These are phyloP conservation scores for Dictyostelium citrinum DNA, from an alignment of 78 protist species.

Conservation along the genomic window DNA sequence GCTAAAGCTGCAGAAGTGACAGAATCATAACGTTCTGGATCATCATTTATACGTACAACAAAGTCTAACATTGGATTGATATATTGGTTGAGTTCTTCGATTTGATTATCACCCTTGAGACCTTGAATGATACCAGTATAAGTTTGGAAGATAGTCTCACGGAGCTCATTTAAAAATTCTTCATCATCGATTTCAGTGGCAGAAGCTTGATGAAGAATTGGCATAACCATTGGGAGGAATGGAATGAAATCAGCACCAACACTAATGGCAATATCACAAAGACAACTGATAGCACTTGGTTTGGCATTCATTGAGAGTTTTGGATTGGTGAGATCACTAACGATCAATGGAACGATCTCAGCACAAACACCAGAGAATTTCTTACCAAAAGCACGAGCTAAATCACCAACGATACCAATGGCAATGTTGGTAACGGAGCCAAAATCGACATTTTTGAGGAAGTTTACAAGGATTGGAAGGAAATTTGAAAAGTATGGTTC, in stretches of 20 bases:
- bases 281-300: conserved; percentile 83
- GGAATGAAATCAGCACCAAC: conserved; percentile 76
- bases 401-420: conserved; percentile 89
- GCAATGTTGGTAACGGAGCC: conserved; percentile 67
- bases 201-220: conserved; percentile 67
- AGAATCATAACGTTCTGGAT: background rate
- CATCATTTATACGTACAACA: background rate
- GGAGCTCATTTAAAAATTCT: conserved; percentile 84
- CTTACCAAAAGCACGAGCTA: conserved; percentile 84
- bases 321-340: conserved; percentile 37
- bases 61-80: conserved; percentile 4
- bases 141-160: conserved; percentile 85
- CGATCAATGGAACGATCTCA: conserved; percentile 70
- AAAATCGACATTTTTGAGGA: conserved; percentile 31
- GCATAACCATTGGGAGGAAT: conserved; percentile 71
- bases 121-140: conserved; percentile 91
- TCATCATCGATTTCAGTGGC: conserved; percentile 18
- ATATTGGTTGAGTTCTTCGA: conserved; percentile 11
- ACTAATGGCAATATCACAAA: conserved; percentile 94
- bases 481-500: conserved; percentile 75
- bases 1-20: conserved; percentile 40
- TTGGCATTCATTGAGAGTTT: conserved; percentile 78
- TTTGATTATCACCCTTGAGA: conserved; percentile 31
- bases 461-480: conserved; percentile 67
- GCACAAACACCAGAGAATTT: conserved; percentile 30